phyloP scores from a whole-genome alignment of 768 basidiomycete species.

The Hypsizygus marmoreus region DNA sequence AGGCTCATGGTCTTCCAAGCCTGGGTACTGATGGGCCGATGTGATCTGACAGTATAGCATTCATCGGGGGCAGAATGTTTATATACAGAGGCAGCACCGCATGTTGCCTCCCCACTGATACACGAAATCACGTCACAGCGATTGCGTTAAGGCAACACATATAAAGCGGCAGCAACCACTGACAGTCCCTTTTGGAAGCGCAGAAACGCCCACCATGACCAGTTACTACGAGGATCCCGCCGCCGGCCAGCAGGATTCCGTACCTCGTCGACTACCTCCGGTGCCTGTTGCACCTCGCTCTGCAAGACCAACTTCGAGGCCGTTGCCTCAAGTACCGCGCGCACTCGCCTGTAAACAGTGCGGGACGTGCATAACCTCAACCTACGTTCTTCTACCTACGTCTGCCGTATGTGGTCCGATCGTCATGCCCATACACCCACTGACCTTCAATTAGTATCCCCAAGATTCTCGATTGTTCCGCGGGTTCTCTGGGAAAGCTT shows the following conservation, averaged over 20 bases:
- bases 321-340: constrained; percentile 51
- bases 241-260: constrained; percentile 13
- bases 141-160: too few species aligned
- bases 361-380: constrained; percentile 45
- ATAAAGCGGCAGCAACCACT: too few species aligned
- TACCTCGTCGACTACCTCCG: constrained; percentile 23
- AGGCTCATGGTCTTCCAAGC: too few species aligned
- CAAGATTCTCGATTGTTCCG: constrained; percentile 48
- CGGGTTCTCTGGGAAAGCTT: constrained; percentile 61
- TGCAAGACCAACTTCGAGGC: constrained; percentile 35
- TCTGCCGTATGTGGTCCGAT: constrained; percentile 34
- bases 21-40: too few species aligned
- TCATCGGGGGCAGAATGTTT: too few species aligned
- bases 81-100: too few species aligned
- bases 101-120: too few species aligned
- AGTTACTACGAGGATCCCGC: constrained; percentile 11
- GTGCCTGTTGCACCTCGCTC: constrained; percentile 23
- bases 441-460: constrained; percentile 36
- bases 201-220: constrained; percentile 18
- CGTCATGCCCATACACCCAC: constrained; percentile 1
- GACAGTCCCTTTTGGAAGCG: too few species aligned
- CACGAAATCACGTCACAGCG: too few species aligned
- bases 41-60: too few species aligned
- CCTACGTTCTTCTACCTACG: constrained; percentile 41
- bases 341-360: constrained; percentile 50